These are phyloP conservation scores for Sugiyamaella grinbergsii DNA, from an alignment of 1,139 yeast genomes.

Conservation along the genomic window DNA sequence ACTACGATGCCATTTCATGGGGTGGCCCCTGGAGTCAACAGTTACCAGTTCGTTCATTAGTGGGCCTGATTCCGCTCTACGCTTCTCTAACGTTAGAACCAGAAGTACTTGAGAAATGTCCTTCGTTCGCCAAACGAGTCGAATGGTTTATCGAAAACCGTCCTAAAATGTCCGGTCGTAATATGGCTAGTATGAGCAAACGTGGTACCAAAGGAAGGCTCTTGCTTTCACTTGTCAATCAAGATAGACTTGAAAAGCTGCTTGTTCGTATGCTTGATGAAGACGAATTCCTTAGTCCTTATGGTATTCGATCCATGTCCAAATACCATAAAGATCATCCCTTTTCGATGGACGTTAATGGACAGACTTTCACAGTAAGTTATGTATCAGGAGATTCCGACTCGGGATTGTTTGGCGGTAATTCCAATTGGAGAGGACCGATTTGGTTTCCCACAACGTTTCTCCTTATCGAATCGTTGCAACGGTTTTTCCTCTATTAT, in stretches of 20 bases:
- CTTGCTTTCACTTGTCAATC: slow-evolving; percentile 76
- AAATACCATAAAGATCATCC: slow-evolving; percentile 88
- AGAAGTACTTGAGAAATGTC: slow-evolving; percentile 74
- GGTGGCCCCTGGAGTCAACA: slow-evolving; percentile 71
- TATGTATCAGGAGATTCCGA: slow-evolving; percentile 94
- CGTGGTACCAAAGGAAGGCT: slow-evolving; percentile 88
- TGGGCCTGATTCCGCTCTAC: slow-evolving; percentile 89
- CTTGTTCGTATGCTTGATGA: slow-evolving; percentile 85
- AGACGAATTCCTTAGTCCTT: slow-evolving; percentile 80
- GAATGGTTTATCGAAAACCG: slow-evolving; percentile 84
- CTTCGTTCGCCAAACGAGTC: slow-evolving; percentile 80
- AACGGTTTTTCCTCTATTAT: slow-evolving; percentile 85
- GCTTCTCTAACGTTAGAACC: slow-evolving; percentile 92
- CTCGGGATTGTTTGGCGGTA: slow-evolving; percentile 95
- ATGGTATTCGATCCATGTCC: slow-evolving; percentile 88
- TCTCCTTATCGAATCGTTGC: slow-evolving; percentile 82
- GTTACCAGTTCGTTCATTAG: slow-evolving; percentile 85
- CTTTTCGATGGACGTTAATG: slow-evolving; percentile 82
- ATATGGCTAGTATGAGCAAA: slow-evolving; percentile 83
- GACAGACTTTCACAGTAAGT: slow-evolving; percentile 69
- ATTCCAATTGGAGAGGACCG: slow-evolving; percentile 99
- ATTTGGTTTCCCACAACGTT: slow-evolving; percentile 97
- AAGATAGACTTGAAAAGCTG: slow-evolving; percentile 76
- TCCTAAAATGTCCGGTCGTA: slow-evolving; percentile 73
- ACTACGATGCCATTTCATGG: slow-evolving; percentile 90